Conservation (phyloP, 768 basidiomycete genomes). For the Hemileccinum impolitum region DNA sequence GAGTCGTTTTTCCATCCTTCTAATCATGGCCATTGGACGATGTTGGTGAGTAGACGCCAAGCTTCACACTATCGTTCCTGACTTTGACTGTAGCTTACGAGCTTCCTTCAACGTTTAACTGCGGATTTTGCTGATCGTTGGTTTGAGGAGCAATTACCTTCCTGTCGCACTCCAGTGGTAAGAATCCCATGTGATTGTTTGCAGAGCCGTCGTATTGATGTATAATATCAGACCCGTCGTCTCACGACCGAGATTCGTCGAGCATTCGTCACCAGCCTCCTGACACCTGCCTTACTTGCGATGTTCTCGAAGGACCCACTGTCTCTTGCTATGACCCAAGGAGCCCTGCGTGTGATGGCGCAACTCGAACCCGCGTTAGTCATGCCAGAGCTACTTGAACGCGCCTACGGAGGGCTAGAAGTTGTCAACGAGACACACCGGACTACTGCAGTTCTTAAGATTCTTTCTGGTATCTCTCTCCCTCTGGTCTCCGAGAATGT, state of each 20-base stretch:
- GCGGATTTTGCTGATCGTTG: constrained; percentile 78
- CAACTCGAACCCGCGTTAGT: constrained; percentile 79
- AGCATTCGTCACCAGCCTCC: constrained; percentile 74
- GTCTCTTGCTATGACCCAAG: constrained; percentile 79
- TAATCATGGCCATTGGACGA: constrained; percentile 83
- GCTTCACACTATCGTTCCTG: constrained; percentile 1
- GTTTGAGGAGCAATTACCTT: constrained; percentile 70
- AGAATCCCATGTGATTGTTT: background rate
- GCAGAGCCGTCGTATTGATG: background rate
- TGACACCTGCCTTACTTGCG: constrained; percentile 83
- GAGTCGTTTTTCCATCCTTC: constrained; percentile 97
- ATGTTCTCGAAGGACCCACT: constrained; percentile 88
- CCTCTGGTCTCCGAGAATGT: constrained; percentile 73
- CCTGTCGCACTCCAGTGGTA: constrained; percentile 79
- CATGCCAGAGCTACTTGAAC: constrained; percentile 88
- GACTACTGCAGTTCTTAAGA: constrained; percentile 86
- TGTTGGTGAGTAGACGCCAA: constrained; percentile 17
- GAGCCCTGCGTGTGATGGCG: constrained; percentile 72
- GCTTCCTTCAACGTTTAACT: constrained; percentile 75
- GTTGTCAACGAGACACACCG: constrained; percentile 93
- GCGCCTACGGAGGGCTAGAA: constrained; percentile 89
- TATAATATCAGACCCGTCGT: constrained; percentile 53
- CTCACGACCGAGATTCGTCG: constrained; percentile 79
- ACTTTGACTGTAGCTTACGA: constrained; percentile 52
- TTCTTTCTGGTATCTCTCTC: constrained; percentile 72